Percentiles rank a stretch among this genome's conserved stretches.
Evolutionary conservation across 371 early-diverging fungal species (phyloP).

Genomic region (Batrachochytrium dendrobatidis): DNA sequence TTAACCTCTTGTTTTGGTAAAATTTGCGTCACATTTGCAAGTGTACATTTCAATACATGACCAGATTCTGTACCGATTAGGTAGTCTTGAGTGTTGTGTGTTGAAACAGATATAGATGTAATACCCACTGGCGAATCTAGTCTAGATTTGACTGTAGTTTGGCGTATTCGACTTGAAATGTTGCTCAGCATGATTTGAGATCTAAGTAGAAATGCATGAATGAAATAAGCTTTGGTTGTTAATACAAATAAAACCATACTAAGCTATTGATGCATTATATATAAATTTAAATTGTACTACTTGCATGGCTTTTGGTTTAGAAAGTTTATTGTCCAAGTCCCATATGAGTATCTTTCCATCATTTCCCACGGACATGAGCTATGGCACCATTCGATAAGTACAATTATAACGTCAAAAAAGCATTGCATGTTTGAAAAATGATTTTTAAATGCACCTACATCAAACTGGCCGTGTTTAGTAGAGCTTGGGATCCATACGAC

Average conservation of each 20-base stretch:
- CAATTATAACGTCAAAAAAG: background rate
- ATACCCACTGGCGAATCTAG: slow-evolving; percentile 2
- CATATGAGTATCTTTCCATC: slow-evolving; percentile 35
- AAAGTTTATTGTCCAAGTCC: slow-evolving; percentile 18
- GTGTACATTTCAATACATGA: slow-evolving; percentile 23
- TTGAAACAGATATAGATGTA: slow-evolving; percentile 17
- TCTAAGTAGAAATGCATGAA: background rate
- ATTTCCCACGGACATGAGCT: slow-evolving; percentile 31
- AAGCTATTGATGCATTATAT: too few relatives aligned
- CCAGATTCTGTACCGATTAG: slow-evolving; percentile 35
- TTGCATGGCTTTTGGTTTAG: slow-evolving; percentile 11
- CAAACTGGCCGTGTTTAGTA: slow-evolving; percentile 16
- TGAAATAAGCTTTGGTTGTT: background rate
- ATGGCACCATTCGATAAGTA: background rate
- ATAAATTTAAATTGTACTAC: too few relatives aligned
- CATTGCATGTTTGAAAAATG: background rate
- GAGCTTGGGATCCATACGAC: slow-evolving; percentile 30
- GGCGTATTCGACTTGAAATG: slow-evolving; percentile 19
- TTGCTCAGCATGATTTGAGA: slow-evolving; percentile 14
- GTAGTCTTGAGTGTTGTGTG: slow-evolving; percentile 18
- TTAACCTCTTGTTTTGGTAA: background rate
- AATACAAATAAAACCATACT: too few relatives aligned
- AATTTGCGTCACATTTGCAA: background rate
- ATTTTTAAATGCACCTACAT: slow-evolving; percentile 15
- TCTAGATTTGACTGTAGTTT: too few relatives aligned